A percentile compares a stretch with the other conserved stretches of the same genome.
Conservation (phyloP, 129 eudicot species). For the sunflower (Helianthus annuus) region HanXRQr2.0-SUNRISE NC_035435.2:170463296-170463795, state of each 20-base stretch:
- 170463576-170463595: background rate
- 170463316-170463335: background rate
- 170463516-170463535: background rate
- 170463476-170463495: constrained; percentile 23
- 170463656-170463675: constrained; percentile 4
- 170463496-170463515: background rate
- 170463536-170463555: background rate
- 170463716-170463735: background rate
- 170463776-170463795: background rate
- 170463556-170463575: background rate
- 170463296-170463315: background rate
- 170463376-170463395: constrained; percentile 20
- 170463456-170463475: constrained; percentile 19
- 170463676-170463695: background rate
- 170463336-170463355: constrained; percentile 25
- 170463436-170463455: constrained; percentile 22
- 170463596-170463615: background rate
- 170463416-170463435: constrained; percentile 17
- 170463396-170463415: constrained; percentile 24
- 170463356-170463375: constrained; percentile 23
- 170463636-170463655: background rate
- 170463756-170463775: background rate
- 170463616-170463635: background rate
- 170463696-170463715: background rate
- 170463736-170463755: background rate